phyloP scores from a whole-genome alignment of 768 basidiomycete species.

The Boletus insuetus region DNA sequence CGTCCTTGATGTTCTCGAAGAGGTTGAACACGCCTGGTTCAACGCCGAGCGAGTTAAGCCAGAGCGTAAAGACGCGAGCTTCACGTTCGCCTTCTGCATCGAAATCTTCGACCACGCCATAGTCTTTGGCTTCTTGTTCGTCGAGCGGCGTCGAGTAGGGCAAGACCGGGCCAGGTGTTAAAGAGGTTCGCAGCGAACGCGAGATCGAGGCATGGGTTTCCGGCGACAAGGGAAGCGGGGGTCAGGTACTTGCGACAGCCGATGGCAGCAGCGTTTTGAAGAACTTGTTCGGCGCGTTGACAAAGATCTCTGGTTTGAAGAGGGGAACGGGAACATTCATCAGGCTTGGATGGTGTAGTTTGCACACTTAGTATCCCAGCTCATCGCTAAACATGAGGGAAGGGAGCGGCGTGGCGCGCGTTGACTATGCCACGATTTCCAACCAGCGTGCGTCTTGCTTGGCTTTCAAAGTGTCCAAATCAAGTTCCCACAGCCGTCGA shows the following conservation, averaged over 20 bases:
- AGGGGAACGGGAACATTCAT: slow-evolving; percentile 84
- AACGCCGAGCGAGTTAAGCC: slow-evolving; percentile 96
- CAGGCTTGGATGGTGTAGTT: slow-evolving; percentile 96
- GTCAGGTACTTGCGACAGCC: slow-evolving; percentile 96
- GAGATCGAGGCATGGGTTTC: slow-evolving; percentile 96
- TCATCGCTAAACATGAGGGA: no score
- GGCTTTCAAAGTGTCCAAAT: no score
- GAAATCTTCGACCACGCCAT: slow-evolving; percentile 90
- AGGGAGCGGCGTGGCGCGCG: no score
- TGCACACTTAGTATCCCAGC: no score
- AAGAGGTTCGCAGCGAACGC: slow-evolving; percentile 98
- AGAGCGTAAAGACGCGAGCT: slow-evolving; percentile 95
- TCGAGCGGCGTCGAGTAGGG: slow-evolving; percentile 93
- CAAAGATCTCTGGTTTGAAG: slow-evolving; percentile 82
- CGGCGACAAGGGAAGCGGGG: slow-evolving; percentile 83
- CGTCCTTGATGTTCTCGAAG: slow-evolving; percentile 95
- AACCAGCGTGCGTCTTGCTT: no score
- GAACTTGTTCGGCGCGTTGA: slow-evolving; percentile 89
- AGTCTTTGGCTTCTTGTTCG: slow-evolving; percentile 89
- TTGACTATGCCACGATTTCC: no score
- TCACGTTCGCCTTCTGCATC: slow-evolving; percentile 99
- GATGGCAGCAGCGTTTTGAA: slow-evolving; percentile 91
- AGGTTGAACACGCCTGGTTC: slow-evolving; percentile 96
- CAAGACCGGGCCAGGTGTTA: slow-evolving; percentile 95
- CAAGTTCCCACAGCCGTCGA: no score